These are phyloP conservation scores for Cladophialophora yegresii DNA, from an alignment of 2,329 filamentous ascomycete species.

Conservation along the genomic window DNA sequence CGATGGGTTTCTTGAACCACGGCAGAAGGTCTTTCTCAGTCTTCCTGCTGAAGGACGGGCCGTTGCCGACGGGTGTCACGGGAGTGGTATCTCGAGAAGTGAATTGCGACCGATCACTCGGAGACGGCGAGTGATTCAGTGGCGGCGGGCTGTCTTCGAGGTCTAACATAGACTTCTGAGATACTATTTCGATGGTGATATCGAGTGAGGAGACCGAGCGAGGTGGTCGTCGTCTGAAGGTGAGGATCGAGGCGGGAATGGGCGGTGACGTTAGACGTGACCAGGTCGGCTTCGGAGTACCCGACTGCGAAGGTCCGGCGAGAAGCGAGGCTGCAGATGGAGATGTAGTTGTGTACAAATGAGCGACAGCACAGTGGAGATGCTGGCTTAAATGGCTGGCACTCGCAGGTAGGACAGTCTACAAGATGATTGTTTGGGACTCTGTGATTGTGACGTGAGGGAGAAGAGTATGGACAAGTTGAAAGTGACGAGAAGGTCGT, in stretches of 20 bases:
- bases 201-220: constrained; percentile 27
- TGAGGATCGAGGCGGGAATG: neutral
- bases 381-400: neutral
- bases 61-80: constrained; percentile 53
- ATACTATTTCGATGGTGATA: neutral
- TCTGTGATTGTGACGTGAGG: neutral
- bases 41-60: constrained; percentile 48
- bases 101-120: constrained; percentile 51
- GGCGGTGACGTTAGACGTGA: constrained; percentile 16
- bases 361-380: constrained; percentile 16
- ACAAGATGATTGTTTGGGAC: neutral
- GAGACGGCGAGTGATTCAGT: constrained; percentile 54
- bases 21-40: constrained; percentile 46
- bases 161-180: constrained; percentile 52
- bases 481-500: constrained; percentile 18
- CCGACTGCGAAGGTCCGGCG: constrained; percentile 3
- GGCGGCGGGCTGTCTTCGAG: constrained; percentile 55
- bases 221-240: constrained; percentile 10
- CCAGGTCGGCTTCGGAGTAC: constrained; percentile 3
- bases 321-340: constrained; percentile 8
- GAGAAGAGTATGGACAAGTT: constrained; percentile 1
- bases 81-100: constrained; percentile 55
- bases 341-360: constrained; percentile 8
- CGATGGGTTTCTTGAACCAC: constrained; percentile 49
- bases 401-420: no score